phyloP scores from a whole-genome alignment of 148 eudicot species.

The Selenicereus undatus region DNA sequence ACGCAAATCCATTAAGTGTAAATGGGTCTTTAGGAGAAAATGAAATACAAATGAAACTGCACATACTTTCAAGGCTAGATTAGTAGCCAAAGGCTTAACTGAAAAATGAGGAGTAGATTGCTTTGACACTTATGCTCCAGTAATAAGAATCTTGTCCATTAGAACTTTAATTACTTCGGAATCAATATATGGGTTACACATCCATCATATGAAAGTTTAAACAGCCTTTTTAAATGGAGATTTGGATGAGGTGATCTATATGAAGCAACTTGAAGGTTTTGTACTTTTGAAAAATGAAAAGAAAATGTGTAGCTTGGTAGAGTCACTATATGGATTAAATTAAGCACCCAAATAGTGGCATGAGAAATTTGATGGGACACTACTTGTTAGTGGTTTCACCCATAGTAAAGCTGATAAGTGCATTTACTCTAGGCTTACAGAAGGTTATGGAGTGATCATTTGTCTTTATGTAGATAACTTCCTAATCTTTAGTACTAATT shows the following conservation, averaged over 20 bases:
- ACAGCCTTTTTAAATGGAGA: too few species aligned
- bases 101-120: not conserved
- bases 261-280: not conserved
- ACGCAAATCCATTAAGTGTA: too few species aligned
- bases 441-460: not conserved
- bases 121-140: not conserved
- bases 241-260: too few species aligned
- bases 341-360: not conserved
- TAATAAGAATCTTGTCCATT: not conserved
- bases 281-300: not conserved
- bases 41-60: too few species aligned
- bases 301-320: not conserved
- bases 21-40: too few species aligned
- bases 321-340: not conserved
- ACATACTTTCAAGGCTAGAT: too few species aligned
- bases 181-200: not conserved
- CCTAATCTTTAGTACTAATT: too few species aligned
- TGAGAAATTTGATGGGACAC: not conserved
- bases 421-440: not conserved
- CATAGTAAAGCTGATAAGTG: not conserved
- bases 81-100: too few species aligned
- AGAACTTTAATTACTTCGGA: not conserved
- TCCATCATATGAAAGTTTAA: too few species aligned
- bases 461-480: not conserved
- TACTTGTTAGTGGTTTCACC: not conserved